Conservation (phyloP, 106 monocot species). For the Allium sativum region DNA sequence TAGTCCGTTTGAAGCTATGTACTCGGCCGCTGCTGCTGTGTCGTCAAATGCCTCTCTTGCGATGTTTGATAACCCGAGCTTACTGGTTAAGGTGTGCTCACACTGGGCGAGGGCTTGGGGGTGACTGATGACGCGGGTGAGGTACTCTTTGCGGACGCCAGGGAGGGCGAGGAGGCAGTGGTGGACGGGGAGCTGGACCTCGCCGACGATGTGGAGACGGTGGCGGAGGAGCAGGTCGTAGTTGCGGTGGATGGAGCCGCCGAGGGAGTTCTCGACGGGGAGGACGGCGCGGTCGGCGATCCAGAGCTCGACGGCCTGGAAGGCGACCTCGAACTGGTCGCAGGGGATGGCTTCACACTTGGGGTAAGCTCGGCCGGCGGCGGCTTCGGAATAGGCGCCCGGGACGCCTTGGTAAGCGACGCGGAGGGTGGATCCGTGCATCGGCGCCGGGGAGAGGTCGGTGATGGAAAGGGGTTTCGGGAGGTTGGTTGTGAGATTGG, state of each 20-base stretch:
- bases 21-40: slow-evolving; percentile 31
- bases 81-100: slow-evolving; percentile 27
- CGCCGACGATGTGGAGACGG: slow-evolving; percentile 42
- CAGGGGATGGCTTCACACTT: slow-evolving; percentile 42
- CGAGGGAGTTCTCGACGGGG: slow-evolving; percentile 50
- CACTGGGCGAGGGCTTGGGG: slow-evolving; percentile 35
- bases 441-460: slow-evolving; percentile 35
- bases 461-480: slow-evolving; percentile 24
- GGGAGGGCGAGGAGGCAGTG: slow-evolving; percentile 31
- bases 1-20: slow-evolving; percentile 19
- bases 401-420: slow-evolving; percentile 39
- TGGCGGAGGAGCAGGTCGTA: slow-evolving; percentile 38
- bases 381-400: slow-evolving; percentile 37
- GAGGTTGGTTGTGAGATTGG: slow-evolving; percentile 5
- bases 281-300: slow-evolving; percentile 49
- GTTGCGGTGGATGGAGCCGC: slow-evolving; percentile 47
- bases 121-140: slow-evolving; percentile 39
- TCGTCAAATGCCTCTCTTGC: slow-evolving; percentile 37
- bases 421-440: slow-evolving; percentile 27
- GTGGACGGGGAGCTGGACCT: slow-evolving; percentile 28
- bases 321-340: slow-evolving; percentile 35
- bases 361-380: slow-evolving; percentile 30
- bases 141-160: slow-evolving; percentile 27
- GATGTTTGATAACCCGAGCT: slow-evolving; percentile 24
- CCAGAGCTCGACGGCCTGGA: slow-evolving; percentile 47